Evolutionary conservation across 2,329 filamentous ascomycete species (phyloP), one percentile per base, ranked within the genome.

Genomic region (Penicillium fuscoglaucum): DNA sequence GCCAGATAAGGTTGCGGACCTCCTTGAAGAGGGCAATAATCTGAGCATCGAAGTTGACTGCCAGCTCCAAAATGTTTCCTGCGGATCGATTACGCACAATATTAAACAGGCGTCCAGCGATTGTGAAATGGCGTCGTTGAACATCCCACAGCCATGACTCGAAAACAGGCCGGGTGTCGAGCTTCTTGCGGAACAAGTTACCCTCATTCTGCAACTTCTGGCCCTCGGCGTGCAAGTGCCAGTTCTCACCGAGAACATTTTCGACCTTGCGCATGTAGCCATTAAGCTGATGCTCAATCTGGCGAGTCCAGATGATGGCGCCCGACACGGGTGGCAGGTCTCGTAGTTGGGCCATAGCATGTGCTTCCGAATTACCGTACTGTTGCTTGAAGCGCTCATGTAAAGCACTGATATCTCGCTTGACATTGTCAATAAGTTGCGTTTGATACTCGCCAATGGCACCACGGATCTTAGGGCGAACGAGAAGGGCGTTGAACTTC

Each of bases 221-320:
- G 1, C 96, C 96, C 72, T 99, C 95, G 7, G 92, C 86, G 70
- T 99, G 96, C 59, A 98, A 81, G 55, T 90, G 88, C 95, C 95
- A 99, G 66, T 97, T 92, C 57, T 90, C 88, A 50, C 95, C 95
- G 24, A 99, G 85, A 39, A 99, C 95, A 66, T 96, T 91, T 74
- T 98, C 96, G n/a, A 99, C 93, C 75, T 97, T 97, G 72, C 92
- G 90, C 92, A 99, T 97, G 75, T 99, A 99, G 12, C 88, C 90
- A 70, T 97, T 89, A 10, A 99, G 85, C 74, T 99, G 95, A 37
- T 91, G 87, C 79, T 99, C 93, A 61, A 99, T 99, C 76, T 99
- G 95, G 44, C 91, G 88, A 26, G 93, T 93, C 90, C 95, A 98
- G 53, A 99, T 96, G 66, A 99, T 97, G 37, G 93, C 93, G 57